phyloP scores from a whole-genome alignment of 441 rosid species.

The Caryocar brasiliense region DNA sequence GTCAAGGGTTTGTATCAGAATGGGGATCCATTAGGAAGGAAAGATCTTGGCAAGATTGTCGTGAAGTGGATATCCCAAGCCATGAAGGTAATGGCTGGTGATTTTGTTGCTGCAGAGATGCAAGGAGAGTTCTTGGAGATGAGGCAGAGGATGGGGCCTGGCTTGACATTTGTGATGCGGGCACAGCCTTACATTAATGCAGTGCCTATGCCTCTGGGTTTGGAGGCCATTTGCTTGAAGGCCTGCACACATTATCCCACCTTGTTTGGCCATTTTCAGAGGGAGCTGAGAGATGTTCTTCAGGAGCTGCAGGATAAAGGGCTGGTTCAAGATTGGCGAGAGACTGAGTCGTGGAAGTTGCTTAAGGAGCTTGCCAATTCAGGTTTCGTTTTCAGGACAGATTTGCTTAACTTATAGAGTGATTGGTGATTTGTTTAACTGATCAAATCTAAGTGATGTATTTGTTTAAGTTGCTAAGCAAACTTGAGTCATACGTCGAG shows the following conservation, averaged over 20 bases:
- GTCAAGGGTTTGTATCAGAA: slow-evolving; percentile 45
- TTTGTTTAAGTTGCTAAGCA: too few species aligned
- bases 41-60: slow-evolving; percentile 67
- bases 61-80: slow-evolving; percentile 76
- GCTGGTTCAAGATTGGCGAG: slow-evolving; percentile 51
- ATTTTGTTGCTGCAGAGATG: slow-evolving; percentile 66
- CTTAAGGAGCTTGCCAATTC: slow-evolving; percentile 85
- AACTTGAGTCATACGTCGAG: too few species aligned
- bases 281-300: slow-evolving; percentile 76
- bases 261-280: slow-evolving; percentile 84
- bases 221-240: slow-evolving; percentile 76
- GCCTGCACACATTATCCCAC: slow-evolving; percentile 86
- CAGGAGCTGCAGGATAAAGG: slow-evolving; percentile 48
- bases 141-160: slow-evolving; percentile 67
- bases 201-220: slow-evolving; percentile 73
- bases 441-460: too few species aligned
- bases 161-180: slow-evolving; percentile 78
- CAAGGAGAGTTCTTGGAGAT: slow-evolving; percentile 71
- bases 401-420: not conserved
- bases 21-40: slow-evolving; percentile 82
- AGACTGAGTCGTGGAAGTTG: slow-evolving; percentile 72
- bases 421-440: not conserved
- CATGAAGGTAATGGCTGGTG: slow-evolving; percentile 77
- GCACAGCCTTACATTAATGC: slow-evolving; percentile 82
- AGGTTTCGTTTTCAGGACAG: slow-evolving; percentile 29